Evolutionary conservation across 345 rosid genomes (phyloP), one percentile per base, ranked within the genome.

Genomic region (Populus nigra): DNA sequence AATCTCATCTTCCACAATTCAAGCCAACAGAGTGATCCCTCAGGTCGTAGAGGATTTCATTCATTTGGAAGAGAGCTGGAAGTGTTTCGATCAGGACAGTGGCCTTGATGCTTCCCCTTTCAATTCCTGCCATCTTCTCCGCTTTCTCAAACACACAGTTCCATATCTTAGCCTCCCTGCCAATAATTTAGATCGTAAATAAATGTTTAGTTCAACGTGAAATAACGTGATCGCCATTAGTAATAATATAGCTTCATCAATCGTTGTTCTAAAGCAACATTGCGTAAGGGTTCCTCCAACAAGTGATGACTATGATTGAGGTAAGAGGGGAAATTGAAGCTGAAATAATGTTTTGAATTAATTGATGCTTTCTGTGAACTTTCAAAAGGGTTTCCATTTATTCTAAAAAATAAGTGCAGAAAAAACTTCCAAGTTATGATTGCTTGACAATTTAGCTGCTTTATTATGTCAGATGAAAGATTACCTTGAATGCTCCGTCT

Each of bases 1-100:
- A 93, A 77, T 96, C 98, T 97, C 98, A 96, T 79, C 98, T 85
- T 72, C 99, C 97, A 75, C 99, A 93, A 81, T 93, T 96, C 65
- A 96, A 70, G 13, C 98, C 99, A 3, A 87, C 94, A 0, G 97
- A 93, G 78, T 93, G 99, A 68, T 93, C 95, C 73, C 89, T 89
- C 5, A 93, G 87, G 73, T 96, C 99, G 20, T 93, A 89, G 2
- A 93, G 84, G 75, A 96, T 93, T 83, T 96, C 98, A 76, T 96
- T 88, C 99, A 96, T 96, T 68, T 96, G 97, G 80, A 96, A 96
- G 31, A 90, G 94, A 2, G 97, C 99, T 0, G 99, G 95, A 22
- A 96, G 90, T 4, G 97, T 91, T 88, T 96, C 99, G 3, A 93
- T 92, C 13, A 93, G 77, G 23, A 93, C 97, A 0, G 99, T 96